Base-by-base conservation (phyloP, 2,329 filamentous ascomycete species). In the Sporothrix euskadiensis region DNA sequence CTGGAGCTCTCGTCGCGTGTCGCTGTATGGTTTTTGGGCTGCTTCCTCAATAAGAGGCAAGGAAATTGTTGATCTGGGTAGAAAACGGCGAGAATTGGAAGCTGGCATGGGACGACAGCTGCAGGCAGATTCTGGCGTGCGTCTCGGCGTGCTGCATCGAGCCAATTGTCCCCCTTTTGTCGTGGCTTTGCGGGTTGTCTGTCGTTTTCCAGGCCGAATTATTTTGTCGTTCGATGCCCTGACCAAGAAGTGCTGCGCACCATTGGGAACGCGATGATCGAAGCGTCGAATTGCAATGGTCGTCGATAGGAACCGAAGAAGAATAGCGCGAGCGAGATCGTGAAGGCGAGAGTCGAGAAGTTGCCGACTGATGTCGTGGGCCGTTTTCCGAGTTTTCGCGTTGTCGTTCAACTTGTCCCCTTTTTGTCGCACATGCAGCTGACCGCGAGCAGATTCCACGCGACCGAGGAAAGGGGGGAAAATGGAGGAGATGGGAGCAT, bases 371-470 rank as follows among this genome's bases (percentile, higher is more conserved):
- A 52, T 12, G 41, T 47, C 41, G 69, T 71, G 39, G 54, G 12
- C 14, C 6, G 39, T 52, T 39, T 32, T 10, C 10, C 19, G 35
- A 26, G 10, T 30, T 41, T 61, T 61, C 41, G 68, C 68, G 49
- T 57, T 41, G n/a, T 49, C 47, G 54, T 63, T 47, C n/a, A 39
- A 22, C 47, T 30, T 54, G 19, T 52, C 35, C 69, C 69, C 56
- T 44, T 71, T 71, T 71, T 49, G 56, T 61, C 69, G 69, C 44
- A 71, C 54, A 61, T 71, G 69, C 56, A 71, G 56, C 41, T 63
- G 56, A 52, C 56, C 54, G 61, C 56, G 56, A 71, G 32, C 26
- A 57, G 68, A 57, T 32, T 59, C 12, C n/a, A 56, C 49, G 66
- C 54, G 22, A 54, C 22, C 47, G 69, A 59, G 69, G 14, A 35